Base-by-base conservation (phyloP, 805 yeast species). In the Saturnispora bothae region DNA sequence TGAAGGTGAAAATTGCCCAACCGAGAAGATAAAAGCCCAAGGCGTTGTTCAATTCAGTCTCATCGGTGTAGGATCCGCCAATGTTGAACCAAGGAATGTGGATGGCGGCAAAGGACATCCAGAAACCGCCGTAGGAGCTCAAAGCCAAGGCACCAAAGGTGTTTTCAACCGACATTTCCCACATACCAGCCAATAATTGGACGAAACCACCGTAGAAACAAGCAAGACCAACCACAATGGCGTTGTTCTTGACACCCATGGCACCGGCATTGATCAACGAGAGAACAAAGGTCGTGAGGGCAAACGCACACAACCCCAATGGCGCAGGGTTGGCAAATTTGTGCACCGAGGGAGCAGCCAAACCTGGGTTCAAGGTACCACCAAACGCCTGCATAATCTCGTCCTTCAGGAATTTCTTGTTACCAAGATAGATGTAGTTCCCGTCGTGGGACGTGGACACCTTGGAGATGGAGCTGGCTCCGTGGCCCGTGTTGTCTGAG, bases 281-380 rank as follows among this genome's bases (percentile, higher is more conserved):
- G 29, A 80, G 64, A 21, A 78, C 80, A 54, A 80, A 73, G 31
- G 81, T 73, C 17, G 82, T 73, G 47, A 76, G 60, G 13, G 84
- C 83, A 58, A 80, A 80, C 19, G 80, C 83, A 21, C 76, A 71
- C 42, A 81, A 61, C 13, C 88, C 89, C 44, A 80, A 61, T 16
- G 88, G 88, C 31, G 81, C 81, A 22, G 89, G 88, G 50, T 80
- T 79, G 41, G 79, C 88, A 61, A 71, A 65, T 43, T 68, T 67
- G 48, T 78, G 76, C 7, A 61, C 54, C 14, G 88, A 70, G 5
- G 73, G 70, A n/a, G 70, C 67, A 23, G 71, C 57, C 40, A 65
- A 34, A 66, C 83, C 89, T 20, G 92, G 84, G 48, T 77, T 77
- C 53, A 82, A 63, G 15, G 81, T 68, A 77, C 95, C 95, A 57